Base-by-base conservation (phyloP, 2,329 filamentous ascomycete species). In the Colletotrichum costaricense region DNA sequence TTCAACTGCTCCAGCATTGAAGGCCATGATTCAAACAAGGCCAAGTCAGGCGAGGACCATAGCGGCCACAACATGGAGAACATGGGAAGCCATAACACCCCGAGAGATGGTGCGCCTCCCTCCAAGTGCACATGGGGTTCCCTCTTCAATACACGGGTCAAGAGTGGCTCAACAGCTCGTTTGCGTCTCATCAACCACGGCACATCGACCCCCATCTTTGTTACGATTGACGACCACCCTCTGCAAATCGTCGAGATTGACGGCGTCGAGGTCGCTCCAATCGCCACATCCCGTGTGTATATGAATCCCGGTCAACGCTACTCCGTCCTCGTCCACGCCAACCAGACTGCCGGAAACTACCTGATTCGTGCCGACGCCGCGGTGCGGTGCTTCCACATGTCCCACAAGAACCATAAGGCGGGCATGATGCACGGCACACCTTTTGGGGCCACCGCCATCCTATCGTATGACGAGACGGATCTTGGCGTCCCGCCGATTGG, bases 131-230 rank as follows among this genome's bases (percentile, higher is more conserved):
- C 78, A 0, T 79, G 78, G 35, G 82, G 82, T 12, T 76, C 76
- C 3, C 76, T 78, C 26, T 82, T 82, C 75, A 76, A 70, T 5
- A 83, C 82, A 14, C 76, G 69, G n/a, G 73, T 84, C 19, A 77
- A 73, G 26, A 76, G 74, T 14, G 78, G 77, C 16, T 74, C 80
- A 24, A 76, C 70, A 7, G 76, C 80, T 16, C 82, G 82, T 8
- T 76, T 85, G 0, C 79, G 83, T 1, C 78, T 86, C 42, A 84
- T 85, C 74, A 85, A 84, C 77, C 78, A 83, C 52, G 82, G 81
- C 33, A 81, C 82, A 4, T 82, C 81, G 68, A 78, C 82, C 28
- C 81, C 82, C 5, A 81, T 82, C 75, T 84, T 80, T 77, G 79
- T 85, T 76, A 82, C 79, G 72, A 74, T 85, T 71, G 83, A 84